Conservation (phyloP, 2,329 filamentous ascomycete species). For the Ophiocordyceps camponoti-floridani region DNA sequence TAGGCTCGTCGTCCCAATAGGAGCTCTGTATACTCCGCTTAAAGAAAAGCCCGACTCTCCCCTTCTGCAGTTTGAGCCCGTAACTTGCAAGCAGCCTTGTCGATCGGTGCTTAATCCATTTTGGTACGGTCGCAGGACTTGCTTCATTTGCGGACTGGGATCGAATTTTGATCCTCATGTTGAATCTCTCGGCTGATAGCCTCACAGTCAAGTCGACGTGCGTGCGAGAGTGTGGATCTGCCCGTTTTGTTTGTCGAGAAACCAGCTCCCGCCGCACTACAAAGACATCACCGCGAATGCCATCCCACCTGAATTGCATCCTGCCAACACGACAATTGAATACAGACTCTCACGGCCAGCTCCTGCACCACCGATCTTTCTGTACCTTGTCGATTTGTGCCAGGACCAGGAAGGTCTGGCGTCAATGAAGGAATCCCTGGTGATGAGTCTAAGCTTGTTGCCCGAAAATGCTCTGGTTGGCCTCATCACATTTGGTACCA, state of each 20-base stretch:
- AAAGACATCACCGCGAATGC: constrained; percentile 75
- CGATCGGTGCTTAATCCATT: constrained; percentile 92
- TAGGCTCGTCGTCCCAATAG: constrained; percentile 85
- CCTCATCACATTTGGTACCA: constrained; percentile 78
- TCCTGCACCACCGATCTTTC: constrained; percentile 71
- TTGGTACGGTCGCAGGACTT: constrained; percentile 42
- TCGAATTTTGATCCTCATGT: too few relatives aligned
- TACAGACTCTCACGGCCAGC: constrained; percentile 66
- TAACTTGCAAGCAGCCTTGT: constrained; percentile 92
- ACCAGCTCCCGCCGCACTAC: constrained; percentile 69
- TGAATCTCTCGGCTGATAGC: constrained; percentile 8
- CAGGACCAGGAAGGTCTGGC: constrained; percentile 76
- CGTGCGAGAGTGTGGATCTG: constrained; percentile 77
- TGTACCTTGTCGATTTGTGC: constrained; percentile 78
- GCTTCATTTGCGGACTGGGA: neutral
- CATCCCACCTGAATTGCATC: constrained; percentile 70
- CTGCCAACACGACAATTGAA: constrained; percentile 74
- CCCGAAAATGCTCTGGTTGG: constrained; percentile 70
- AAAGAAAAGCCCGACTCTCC: constrained; percentile 89
- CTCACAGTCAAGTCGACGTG: constrained; percentile 60
- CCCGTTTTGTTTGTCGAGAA: constrained; percentile 71
- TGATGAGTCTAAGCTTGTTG: constrained; percentile 69
- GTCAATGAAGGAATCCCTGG: constrained; percentile 68
- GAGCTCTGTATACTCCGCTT: constrained; percentile 83
- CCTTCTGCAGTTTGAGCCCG: constrained; percentile 84